Conservation (phyloP, 1,139 yeast genomes). For the Suhomyces anneliseae region DNA sequence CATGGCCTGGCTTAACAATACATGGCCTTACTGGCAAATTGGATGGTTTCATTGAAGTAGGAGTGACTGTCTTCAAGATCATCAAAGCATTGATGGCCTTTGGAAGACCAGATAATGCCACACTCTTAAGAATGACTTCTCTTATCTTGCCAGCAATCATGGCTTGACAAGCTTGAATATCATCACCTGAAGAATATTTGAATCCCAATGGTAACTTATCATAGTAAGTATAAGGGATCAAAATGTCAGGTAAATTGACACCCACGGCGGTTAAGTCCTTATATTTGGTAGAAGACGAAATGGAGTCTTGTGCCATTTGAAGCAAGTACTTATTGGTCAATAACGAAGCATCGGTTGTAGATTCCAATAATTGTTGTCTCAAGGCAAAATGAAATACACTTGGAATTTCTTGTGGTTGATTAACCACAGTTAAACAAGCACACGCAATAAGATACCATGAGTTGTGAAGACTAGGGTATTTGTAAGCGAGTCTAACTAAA, state of each 20-base stretch:
- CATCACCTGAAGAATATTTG: constrained; percentile 35
- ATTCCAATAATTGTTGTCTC: constrained; percentile 47
- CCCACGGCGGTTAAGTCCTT: constrained; percentile 45
- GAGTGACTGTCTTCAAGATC: constrained; percentile 65
- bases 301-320: constrained; percentile 42
- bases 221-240: constrained; percentile 42
- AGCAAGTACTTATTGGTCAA: constrained; percentile 34
- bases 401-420: constrained; percentile 80
- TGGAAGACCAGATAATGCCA: constrained; percentile 82
- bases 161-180: constrained; percentile 38
- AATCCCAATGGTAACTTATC: constrained; percentile 41
- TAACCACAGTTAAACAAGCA: constrained; percentile 78
- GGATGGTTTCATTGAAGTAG: constrained; percentile 42
- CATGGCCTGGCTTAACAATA: constrained; percentile 36
- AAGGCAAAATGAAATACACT: constrained; percentile 72
- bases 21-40: constrained; percentile 31
- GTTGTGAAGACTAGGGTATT: constrained; percentile 43
- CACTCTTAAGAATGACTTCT: constrained; percentile 74
- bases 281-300: constrained; percentile 39
- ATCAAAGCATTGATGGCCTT: constrained; percentile 78
- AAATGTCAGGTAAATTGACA: constrained; percentile 44
- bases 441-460: constrained; percentile 81
- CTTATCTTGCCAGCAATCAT: constrained; percentile 59
- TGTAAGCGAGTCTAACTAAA: constrained; percentile 57
- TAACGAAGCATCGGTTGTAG: constrained; percentile 24